A percentile compares a stretch with the other conserved stretches of the same genome.
Conservation (phyloP, 805 yeast genomes). For the Candida argentea region DNA sequence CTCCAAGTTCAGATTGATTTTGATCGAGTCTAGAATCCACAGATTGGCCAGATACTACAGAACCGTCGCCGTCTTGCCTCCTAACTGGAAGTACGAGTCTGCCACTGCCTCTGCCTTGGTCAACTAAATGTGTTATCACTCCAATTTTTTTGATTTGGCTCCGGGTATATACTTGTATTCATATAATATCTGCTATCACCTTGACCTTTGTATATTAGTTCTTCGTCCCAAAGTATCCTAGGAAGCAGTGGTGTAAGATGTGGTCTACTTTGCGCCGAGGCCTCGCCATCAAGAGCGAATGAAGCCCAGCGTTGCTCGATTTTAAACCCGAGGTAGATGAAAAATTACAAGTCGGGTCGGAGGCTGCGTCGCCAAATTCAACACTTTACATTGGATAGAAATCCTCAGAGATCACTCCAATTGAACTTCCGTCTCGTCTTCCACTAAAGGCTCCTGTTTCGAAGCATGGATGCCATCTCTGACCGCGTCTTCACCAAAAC, state of each 20-base stretch:
- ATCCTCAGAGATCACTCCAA: neutral
- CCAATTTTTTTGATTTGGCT: neutral
- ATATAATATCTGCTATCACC: too few relatives aligned
- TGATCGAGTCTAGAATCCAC: constrained; percentile 99
- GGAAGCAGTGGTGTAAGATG: too few relatives aligned
- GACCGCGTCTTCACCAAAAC: constrained; percentile 42
- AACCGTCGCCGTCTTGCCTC: constrained; percentile 97
- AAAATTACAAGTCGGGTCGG: constrained; percentile 1
- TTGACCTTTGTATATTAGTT: too few relatives aligned
- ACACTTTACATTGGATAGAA: neutral
- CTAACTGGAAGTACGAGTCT: constrained; percentile 99
- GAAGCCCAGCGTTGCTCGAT: neutral
- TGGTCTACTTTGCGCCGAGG: too few relatives aligned
- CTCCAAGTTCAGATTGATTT: constrained; percentile 99
- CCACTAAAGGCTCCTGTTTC: too few relatives aligned
- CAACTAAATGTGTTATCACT: constrained; percentile 50
- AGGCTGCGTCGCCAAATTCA: neutral
- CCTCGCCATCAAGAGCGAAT: constrained; percentile 1
- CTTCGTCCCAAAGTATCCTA: too few relatives aligned
- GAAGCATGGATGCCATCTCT: constrained; percentile 55
- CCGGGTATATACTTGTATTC: neutral
- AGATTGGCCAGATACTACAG: constrained; percentile 99
- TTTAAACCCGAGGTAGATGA: neutral
- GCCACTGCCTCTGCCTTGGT: constrained; percentile 99
- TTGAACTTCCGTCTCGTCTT: neutral